A percentile compares a stretch with the other conserved stretches of the same genome.
Conservation (phyloP, 2,329 filamentous ascomycete species). For the Ilyonectria destructans region DNA sequence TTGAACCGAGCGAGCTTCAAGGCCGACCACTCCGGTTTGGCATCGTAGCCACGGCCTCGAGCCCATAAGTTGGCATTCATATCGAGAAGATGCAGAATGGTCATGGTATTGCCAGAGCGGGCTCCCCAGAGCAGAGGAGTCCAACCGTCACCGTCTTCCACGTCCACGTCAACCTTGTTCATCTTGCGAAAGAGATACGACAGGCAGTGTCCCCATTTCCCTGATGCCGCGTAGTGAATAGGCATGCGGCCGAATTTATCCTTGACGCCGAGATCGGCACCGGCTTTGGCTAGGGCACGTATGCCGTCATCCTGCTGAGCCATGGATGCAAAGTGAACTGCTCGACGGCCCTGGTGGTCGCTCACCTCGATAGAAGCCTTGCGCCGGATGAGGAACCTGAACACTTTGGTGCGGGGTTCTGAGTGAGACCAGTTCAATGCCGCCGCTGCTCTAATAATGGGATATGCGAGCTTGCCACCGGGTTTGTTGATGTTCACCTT, state of each 20-base stretch:
- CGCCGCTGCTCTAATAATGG: neutral
- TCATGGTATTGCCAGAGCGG: neutral
- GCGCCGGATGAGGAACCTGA: slow-evolving; percentile 1
- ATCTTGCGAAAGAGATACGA: neutral
- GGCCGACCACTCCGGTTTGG: neutral
- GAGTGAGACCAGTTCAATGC: neutral
- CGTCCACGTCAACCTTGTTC: neutral
- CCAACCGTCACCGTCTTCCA: slow-evolving; percentile 1
- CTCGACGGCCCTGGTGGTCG: neutral
- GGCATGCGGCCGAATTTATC: slow-evolving; percentile 3
- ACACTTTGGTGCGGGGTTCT: neutral
- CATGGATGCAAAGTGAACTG: neutral
- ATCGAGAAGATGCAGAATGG: neutral
- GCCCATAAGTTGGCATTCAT: neutral
- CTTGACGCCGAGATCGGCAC: neutral
- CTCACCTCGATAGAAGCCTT: neutral
- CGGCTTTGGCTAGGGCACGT: neutral
- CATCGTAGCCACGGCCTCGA: neutral
- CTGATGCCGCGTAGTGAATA: neutral
- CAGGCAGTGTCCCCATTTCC: neutral
- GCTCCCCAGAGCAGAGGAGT: neutral
- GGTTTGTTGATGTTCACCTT: slow-evolving; percentile 1
- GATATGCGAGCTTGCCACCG: neutral
- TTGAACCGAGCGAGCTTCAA: neutral
- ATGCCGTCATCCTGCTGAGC: neutral